Conservation (phyloP, 2,329 filamentous ascomycete genomes). For the Epichloe bromicola region DNA sequence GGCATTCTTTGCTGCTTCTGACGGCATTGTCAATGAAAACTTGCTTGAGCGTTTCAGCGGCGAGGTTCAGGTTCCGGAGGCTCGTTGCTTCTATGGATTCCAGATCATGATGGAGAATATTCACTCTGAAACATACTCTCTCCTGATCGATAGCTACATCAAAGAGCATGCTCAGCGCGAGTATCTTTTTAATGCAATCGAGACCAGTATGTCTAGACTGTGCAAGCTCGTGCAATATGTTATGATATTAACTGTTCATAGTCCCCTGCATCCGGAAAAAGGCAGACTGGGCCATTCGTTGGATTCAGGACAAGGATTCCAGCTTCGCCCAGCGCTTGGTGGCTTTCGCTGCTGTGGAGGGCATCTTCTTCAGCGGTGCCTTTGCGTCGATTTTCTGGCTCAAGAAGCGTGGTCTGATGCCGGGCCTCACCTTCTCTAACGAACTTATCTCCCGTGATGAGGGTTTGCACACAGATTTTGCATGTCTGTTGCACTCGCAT, state of each 20-base stretch:
- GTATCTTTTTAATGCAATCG: slow-evolving; percentile 96
- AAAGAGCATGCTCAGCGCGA: slow-evolving; percentile 90
- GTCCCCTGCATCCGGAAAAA: slow-evolving; percentile 97
- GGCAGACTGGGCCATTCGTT: slow-evolving; percentile 91
- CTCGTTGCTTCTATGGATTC: slow-evolving; percentile 99
- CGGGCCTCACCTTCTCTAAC: slow-evolving; percentile 97
- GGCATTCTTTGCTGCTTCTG: slow-evolving; percentile 96
- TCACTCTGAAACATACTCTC: slow-evolving; percentile 97
- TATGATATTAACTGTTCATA: slow-evolving; percentile 20
- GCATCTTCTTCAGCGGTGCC: slow-evolving; percentile 98
- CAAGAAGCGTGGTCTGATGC: slow-evolving; percentile 99
- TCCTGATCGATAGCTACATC: slow-evolving; percentile 98
- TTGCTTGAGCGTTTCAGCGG: slow-evolving; percentile 93
- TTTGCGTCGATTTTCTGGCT: slow-evolving; percentile 99
- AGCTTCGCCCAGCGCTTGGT: slow-evolving; percentile 93
- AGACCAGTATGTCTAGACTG: slow-evolving; percentile 61
- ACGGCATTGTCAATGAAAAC: slow-evolving; percentile 99
- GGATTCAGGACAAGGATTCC: slow-evolving; percentile 88
- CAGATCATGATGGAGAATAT: slow-evolving; percentile 99
- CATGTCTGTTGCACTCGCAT: slow-evolving; percentile 95
- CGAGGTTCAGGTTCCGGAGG: slow-evolving; percentile 94
- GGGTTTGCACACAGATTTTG: slow-evolving; percentile 98
- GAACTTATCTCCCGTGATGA: slow-evolving; percentile 99
- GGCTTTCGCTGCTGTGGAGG: slow-evolving; percentile 94
- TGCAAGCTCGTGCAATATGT: slow-evolving; percentile 3